Conservation (phyloP, 75 land plant genomes). For the Pinus taeda region DNA sequence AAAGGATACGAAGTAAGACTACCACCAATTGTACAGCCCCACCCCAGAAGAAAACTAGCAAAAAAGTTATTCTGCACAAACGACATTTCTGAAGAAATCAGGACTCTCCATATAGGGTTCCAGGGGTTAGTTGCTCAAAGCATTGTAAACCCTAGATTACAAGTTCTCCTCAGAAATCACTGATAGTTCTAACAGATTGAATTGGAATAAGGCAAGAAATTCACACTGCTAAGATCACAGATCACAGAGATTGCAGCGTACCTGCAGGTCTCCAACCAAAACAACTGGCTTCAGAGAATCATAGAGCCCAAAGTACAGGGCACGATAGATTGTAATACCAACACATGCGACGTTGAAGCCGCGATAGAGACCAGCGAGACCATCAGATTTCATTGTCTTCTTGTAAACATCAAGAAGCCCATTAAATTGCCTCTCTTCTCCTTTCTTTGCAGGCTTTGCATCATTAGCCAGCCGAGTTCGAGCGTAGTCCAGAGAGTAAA, state of each 20-base stretch:
- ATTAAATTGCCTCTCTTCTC: conserved; percentile 70
- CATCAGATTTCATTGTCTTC: conserved; percentile 60
- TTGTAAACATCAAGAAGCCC: conserved; percentile 69
- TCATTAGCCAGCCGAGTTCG: conserved; percentile 55
- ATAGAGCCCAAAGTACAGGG: conserved; percentile 75
- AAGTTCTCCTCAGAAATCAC: no score
- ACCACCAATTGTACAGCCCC: conserved; percentile 23
- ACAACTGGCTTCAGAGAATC: conserved; percentile 75
- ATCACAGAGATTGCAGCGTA: conserved; percentile 5
- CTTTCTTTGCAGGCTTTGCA: conserved; percentile 54
- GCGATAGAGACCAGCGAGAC: conserved; percentile 72
- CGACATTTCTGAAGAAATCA: no score
- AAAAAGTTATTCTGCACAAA: conserved; percentile 57
- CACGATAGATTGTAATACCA: conserved; percentile 70
- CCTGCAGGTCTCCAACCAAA: conserved; percentile 56
- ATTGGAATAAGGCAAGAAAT: background rate
- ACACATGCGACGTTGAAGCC: conserved; percentile 69
- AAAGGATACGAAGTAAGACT: conserved; percentile 33
- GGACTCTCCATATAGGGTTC: no score
- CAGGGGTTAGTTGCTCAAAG: no score
- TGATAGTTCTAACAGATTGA: no score
- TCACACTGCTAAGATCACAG: no score
- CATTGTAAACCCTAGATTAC: no score
- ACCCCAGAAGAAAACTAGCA: conserved; percentile 62
- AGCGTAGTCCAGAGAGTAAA: conserved; percentile 59